Evolutionary conservation across 23 red algal species (phyloP).

Genomic region (Cyanidiococcus yangmingshanensis): DNA sequence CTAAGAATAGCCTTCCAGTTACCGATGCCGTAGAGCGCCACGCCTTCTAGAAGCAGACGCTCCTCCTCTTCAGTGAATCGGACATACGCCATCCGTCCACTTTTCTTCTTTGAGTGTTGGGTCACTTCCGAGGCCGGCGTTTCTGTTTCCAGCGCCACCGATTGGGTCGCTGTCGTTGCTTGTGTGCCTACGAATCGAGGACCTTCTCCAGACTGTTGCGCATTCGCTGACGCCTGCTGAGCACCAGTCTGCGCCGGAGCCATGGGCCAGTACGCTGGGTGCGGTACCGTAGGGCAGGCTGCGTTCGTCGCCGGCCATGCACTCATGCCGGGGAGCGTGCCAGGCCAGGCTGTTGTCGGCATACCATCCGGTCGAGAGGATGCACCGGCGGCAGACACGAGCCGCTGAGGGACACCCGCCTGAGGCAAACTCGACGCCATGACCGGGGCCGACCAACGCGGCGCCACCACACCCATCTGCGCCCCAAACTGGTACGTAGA

Average conservation of each 20-base stretch:
- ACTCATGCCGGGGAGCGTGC: not conserved
- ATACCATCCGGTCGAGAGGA: too few relatives aligned
- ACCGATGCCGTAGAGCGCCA: conserved; percentile 51
- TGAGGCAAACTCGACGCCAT: not conserved
- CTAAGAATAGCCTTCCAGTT: conserved; percentile 73
- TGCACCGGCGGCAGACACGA: not conserved
- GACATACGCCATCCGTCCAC: conserved; percentile 29
- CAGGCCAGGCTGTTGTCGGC: not conserved
- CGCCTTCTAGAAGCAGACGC: conserved; percentile 53
- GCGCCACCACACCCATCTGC: not conserved
- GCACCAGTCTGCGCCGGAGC: not conserved
- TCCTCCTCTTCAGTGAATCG: conserved; percentile 69
- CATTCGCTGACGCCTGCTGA: not conserved
- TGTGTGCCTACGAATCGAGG: not conserved
- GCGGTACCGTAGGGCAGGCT: not conserved
- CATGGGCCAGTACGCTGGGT: not conserved
- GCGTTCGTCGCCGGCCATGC: not conserved
- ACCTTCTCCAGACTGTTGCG: too few relatives aligned
- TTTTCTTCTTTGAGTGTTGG: not conserved
- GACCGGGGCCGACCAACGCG: not conserved
- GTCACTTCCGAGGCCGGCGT: not conserved
- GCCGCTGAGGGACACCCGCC: not conserved
- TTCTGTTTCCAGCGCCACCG: not conserved
- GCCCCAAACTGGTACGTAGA: not conserved
- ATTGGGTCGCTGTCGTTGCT: not conserved